These are phyloP conservation scores for Trypanosoma avium DNA, from an alignment of 208 protist species.

Conservation along the genomic window DNA sequence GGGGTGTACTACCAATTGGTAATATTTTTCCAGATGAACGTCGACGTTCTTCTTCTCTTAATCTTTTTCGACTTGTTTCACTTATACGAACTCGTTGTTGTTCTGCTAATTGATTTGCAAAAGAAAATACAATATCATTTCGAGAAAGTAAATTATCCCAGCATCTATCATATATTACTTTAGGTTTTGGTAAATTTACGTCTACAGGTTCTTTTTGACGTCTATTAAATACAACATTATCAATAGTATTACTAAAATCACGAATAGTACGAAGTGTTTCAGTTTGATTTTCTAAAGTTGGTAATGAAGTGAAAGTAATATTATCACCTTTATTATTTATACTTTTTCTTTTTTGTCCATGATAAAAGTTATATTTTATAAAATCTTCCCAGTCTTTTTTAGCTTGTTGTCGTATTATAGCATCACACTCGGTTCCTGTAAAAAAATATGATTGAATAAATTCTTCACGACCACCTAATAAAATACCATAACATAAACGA, in stretches of 20 bases:
- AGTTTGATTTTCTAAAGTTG: neutral
- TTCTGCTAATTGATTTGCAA: constrained; percentile 24
- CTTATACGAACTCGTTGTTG: neutral
- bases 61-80: constrained; percentile 21
- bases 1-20: constrained; percentile 8
- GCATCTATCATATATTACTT: neutral
- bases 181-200: neutral
- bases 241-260: constrained; percentile 7
- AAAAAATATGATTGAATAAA: constrained; percentile 22
- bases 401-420: constrained; percentile 11
- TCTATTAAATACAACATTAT: neutral
- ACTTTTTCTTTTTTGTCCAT: constrained; percentile 10
- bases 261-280: neutral
- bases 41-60: constrained; percentile 16
- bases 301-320: constrained; percentile 19
- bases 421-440: constrained; percentile 18
- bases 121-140: constrained; percentile 18
- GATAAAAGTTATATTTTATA: constrained; percentile 35
- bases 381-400: constrained; percentile 28
- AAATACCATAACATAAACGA: constrained; percentile 58
- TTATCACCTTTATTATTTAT: constrained; percentile 8
- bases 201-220: neutral
- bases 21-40: constrained; percentile 10
- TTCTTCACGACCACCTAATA: constrained; percentile 23
- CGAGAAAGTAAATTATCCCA: constrained; percentile 34